Conservation (phyloP, 306 rosid genomes). For the Phaseolus lunatus region DNA sequence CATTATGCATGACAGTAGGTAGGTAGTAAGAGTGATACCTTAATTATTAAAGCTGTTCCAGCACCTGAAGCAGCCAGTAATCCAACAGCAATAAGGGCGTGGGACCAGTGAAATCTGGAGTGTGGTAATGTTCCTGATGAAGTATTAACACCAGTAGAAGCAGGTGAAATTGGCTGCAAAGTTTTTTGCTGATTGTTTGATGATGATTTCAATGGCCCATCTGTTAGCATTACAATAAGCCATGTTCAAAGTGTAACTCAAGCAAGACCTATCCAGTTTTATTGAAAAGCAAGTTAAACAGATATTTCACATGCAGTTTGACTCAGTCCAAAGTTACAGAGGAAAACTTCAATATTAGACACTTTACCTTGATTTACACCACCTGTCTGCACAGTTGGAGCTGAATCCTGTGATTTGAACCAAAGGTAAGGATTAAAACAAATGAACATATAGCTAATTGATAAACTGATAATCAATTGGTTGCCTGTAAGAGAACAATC, state of each 20-base stretch:
- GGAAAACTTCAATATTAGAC: constrained; percentile 29
- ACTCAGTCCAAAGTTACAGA: constrained; percentile 5
- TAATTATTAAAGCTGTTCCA: constrained; percentile 79
- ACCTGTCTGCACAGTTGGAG: constrained; percentile 68
- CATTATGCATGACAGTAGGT: constrained; percentile 31
- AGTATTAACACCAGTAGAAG: constrained; percentile 53
- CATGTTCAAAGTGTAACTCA: constrained; percentile 28
- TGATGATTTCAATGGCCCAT: constrained; percentile 61
- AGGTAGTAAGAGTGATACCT: constrained; percentile 62
- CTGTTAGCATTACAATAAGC: constrained; percentile 52
- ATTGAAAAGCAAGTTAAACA: constrained; percentile 12
- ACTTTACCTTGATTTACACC: constrained; percentile 72
- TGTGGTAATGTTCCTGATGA: constrained; percentile 53
- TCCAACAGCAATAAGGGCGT: constrained; percentile 78
- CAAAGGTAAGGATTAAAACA: constrained; percentile 25
- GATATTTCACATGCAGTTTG: constrained; percentile 35
- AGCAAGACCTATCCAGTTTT: constrained; percentile 36
- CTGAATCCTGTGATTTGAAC: constrained; percentile 68
- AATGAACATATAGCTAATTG: constrained; percentile 31
- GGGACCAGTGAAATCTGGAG: constrained; percentile 83
- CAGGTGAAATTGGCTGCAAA: constrained; percentile 63
- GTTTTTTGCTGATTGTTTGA: constrained; percentile 62
- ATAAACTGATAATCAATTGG: constrained; percentile 21
- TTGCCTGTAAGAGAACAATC: neutral
- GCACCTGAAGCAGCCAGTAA: constrained; percentile 81